These are phyloP conservation scores for Astragalus glycyphyllos DNA, from an alignment of 306 rosid genomes.

Conservation along the genomic window DNA sequence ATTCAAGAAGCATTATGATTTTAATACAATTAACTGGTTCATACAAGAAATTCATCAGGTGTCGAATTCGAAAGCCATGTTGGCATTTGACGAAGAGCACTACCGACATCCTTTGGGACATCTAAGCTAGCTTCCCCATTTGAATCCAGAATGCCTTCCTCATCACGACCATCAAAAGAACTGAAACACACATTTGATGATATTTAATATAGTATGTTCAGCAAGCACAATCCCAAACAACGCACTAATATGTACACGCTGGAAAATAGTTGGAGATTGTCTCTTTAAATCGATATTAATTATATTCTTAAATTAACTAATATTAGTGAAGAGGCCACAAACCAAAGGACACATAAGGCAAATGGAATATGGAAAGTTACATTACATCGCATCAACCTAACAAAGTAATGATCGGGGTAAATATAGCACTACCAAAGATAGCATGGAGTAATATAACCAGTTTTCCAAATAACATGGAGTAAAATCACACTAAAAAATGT, in stretches of 20 bases:
- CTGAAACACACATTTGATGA: slow-evolving; percentile 58
- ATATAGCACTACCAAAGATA: slow-evolving; percentile 7
- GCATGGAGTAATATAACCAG: slow-evolving; percentile 10
- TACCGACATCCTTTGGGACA: slow-evolving; percentile 59
- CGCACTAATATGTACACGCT: slow-evolving; percentile 13
- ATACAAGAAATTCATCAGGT: slow-evolving; percentile 99
- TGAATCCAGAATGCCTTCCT: slow-evolving; percentile 63
- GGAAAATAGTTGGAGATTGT: not conserved
- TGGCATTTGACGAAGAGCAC: slow-evolving; percentile 74
- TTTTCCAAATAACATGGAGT: slow-evolving; percentile 19
- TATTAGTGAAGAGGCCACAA: slow-evolving; percentile 25
- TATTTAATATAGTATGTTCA: slow-evolving; percentile 36
- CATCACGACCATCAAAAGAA: slow-evolving; percentile 83
- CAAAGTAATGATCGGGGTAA: not conserved
- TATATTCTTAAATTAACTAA: slow-evolving; percentile 19
- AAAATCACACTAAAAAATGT: slow-evolving; percentile 22
- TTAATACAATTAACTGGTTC: slow-evolving; percentile 39
- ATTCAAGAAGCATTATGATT: slow-evolving; percentile 37
- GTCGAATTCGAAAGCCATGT: slow-evolving; percentile 90
- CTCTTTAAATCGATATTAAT: slow-evolving; percentile 21
- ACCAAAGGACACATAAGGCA: slow-evolving; percentile 31
- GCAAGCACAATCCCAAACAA: slow-evolving; percentile 31
- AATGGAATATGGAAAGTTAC: slow-evolving; percentile 30
- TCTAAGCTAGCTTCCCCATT: slow-evolving; percentile 67
- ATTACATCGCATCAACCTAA: slow-evolving; percentile 10